Percentiles rank a stretch among this genome's conserved stretches.
phyloP scores from a whole-genome alignment of 1,284 basidiomycete genomes.

The Ustilago hordei region DNA sequence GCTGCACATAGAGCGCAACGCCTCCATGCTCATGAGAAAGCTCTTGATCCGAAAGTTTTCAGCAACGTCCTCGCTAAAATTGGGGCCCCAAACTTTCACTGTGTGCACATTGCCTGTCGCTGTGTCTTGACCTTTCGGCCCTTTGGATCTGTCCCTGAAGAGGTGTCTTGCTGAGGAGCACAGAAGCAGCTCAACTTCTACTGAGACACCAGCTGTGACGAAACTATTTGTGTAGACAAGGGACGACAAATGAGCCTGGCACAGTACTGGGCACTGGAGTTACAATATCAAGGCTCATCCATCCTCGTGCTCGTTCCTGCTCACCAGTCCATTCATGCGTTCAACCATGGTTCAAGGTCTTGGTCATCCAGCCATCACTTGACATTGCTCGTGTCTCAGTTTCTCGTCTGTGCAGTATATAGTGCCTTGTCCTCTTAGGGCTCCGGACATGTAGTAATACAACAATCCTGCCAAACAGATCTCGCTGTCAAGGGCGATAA shows the following conservation, averaged over 20 bases:
- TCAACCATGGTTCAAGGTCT: conserved; percentile 3
- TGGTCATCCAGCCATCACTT: conserved; percentile 7
- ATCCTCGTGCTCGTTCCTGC: conserved; percentile 6
- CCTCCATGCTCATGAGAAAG: background rate
- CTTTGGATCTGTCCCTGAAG: too few relatives aligned
- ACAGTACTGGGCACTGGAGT: background rate
- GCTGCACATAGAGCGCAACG: background rate
- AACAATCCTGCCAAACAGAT: background rate
- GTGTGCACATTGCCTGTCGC: background rate
- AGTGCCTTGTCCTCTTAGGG: background rate
- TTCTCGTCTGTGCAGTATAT: background rate
- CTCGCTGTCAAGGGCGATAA: background rate
- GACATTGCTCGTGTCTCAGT: background rate
- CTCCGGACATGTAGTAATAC: background rate
- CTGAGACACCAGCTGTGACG: background rate
- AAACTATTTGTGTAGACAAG: background rate
- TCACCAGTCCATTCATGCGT: background rate
- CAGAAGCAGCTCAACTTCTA: background rate
- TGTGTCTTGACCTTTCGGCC: background rate
- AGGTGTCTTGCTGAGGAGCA: background rate
- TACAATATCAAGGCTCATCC: conserved; percentile 4
- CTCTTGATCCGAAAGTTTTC: conserved; percentile 12
- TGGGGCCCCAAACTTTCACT: background rate
- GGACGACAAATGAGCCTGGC: background rate
- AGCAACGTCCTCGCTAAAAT: conserved; percentile 14